Evolutionary conservation across 495 filamentous ascomycete species (phyloP).

Genomic region (Durotheca rogersii): DNA sequence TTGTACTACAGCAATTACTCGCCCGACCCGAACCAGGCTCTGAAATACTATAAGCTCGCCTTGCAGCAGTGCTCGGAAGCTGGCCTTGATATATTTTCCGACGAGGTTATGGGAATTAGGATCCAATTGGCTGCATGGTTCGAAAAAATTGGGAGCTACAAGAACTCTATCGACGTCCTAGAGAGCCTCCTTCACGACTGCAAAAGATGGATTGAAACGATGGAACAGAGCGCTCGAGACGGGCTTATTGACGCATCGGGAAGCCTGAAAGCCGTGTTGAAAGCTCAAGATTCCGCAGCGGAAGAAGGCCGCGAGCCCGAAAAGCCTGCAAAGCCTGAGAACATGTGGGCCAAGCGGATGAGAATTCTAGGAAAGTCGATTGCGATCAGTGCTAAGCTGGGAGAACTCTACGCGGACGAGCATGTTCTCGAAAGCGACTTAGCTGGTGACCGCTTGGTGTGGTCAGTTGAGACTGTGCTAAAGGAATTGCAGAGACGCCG

Average conservation of each 20-base stretch:
- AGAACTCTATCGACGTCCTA: constrained; percentile 69
- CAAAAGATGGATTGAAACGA: constrained; percentile 60
- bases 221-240: constrained; percentile 55
- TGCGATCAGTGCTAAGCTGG: constrained; percentile 75
- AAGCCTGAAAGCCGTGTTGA: constrained; percentile 17
- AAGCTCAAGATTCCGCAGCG: constrained; percentile 22
- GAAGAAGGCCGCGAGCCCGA: constrained; percentile 34
- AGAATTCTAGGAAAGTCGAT: constrained; percentile 71
- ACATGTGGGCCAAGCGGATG: constrained; percentile 63
- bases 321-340: constrained; percentile 34
- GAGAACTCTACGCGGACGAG: constrained; percentile 68
- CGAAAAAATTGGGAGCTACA: constrained; percentile 67
- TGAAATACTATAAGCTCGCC: constrained; percentile 79
- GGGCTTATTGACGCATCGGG: constrained; percentile 42
- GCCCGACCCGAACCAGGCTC: constrained; percentile 67
- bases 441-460: constrained; percentile 72
- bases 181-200: constrained; percentile 65
- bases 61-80: constrained; percentile 66
- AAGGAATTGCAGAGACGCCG: constrained; percentile 69
- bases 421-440: constrained; percentile 60
- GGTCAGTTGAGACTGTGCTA: constrained; percentile 77
- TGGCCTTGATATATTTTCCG: constrained; percentile 80
- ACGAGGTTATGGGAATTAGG: constrained; percentile 87
- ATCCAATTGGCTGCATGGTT: constrained; percentile 75
- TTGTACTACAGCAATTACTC: constrained; percentile 81